Evolutionary conservation across 345 rosid species (phyloP), one percentile per base, ranked within the genome.

Genomic region (Abelmoschus esculentus): DNA sequence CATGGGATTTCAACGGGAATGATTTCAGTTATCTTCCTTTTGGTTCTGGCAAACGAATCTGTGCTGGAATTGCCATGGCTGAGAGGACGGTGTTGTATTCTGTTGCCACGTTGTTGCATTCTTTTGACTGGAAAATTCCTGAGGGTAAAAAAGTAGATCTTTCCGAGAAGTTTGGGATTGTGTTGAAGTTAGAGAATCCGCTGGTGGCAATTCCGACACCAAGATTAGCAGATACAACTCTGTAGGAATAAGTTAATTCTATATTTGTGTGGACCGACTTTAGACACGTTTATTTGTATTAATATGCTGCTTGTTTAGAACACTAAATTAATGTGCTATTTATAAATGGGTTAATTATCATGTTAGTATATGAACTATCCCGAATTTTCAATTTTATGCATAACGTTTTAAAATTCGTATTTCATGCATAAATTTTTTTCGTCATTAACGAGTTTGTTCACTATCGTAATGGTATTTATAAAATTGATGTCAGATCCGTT

Each of bases 41-140:
- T 13, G 96, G 96, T 70, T 87, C 92, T 1, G 96, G 97, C 5
- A 58, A 91, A 67, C 84, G 97, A 75, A 89, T 84, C 0, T 91
- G 93, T 13, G 90, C 80, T 0, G 97, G 97, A 3, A 65, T 85
- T 1, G 86, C 88, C 4, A 83, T 89, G 78, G 93, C 88, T 0
- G 93, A 89, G 83, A 83, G 89, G 80, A 84, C 87, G 91, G 80
- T 87, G 75, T 7, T 86, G 74, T 83, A 82, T 63, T 75, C 76
- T 4, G 80, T 85, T 0, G 91, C 91, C 2, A 85, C 93, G 0
- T 58, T 87, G 4, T 61, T 87, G 75, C 91, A 89, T 64, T 91
- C 93, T 1, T 91, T 89, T 42, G 81, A 91, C 17, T 89, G 96
- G 97, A 77, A 79, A 68, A 34, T 87, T 60, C 72, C 80, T 0